Evolutionary conservation across 345 rosid species (phyloP), one percentile per base, ranked within the genome.

Genomic region (Cardamine chenopodiifolia): DNA sequence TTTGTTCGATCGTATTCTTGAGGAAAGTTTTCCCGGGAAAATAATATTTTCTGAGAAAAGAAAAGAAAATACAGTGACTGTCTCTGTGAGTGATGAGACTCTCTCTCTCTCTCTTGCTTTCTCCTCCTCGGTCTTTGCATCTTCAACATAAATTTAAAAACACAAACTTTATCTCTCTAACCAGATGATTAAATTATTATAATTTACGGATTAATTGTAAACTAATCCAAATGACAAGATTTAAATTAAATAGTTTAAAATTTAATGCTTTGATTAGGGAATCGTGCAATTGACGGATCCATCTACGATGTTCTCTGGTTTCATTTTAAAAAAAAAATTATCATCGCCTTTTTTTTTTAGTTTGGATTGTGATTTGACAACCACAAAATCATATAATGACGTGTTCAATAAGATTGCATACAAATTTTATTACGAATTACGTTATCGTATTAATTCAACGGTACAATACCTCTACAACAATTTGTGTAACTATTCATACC

Each of bases 251-350:
- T 54, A 17, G 11, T 35, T 35, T 31, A 53, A 61, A 68, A 68
- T 50, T 31, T 68, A 47, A 13, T 45, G 40, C 55, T 32, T 68
- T 44, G 0, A 40, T 71, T 53, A 17, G 72, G 85, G 85, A 83
- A 48, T 82, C 83, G 88, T 88, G 87, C 62, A 79, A 61, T 62
- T 73, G 73, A 85, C 84, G 85, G 84, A 82, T 82, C 75, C 62
- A 60, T 68, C 80, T 66, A 68, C 71, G 54, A 76, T 77, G 68
- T 29, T 57, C 62, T 31, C 73, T 44, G 20, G 68, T 32, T 32
- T 32, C 9, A 8, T 32, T 31, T 29, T 5, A n/a, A n/a, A n/a
- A n/a, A n/a, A 3, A 11, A 22, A 50, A 62, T 44, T 54, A 5
- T 28, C 37, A 8, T 28, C 1, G 15, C 23, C 53, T 4, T 29